phyloP scores from a whole-genome alignment of 306 rosid genomes.

The Trifolium repens region DNA sequence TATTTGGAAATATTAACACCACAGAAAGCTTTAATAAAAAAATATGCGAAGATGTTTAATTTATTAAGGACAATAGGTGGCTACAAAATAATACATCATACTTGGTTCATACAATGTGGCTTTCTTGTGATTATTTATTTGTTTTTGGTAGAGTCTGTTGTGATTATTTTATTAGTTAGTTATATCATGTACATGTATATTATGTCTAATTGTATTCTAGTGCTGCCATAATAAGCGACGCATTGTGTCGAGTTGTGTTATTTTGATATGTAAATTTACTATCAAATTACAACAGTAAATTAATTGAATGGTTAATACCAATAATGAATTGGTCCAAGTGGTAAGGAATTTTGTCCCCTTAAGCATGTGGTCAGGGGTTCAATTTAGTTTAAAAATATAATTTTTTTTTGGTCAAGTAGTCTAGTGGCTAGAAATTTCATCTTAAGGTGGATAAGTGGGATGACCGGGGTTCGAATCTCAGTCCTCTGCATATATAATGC shows the following conservation, averaged over 20 bases:
- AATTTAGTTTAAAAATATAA: no score
- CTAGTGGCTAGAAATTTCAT: no score
- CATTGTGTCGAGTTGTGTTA: not conserved
- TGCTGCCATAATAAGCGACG: not conserved
- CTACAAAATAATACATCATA: constrained; percentile 35
- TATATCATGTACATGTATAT: not conserved
- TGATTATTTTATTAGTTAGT: not conserved
- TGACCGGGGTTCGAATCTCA: no score
- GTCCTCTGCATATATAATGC: no score
- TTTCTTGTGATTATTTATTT: constrained; percentile 2
- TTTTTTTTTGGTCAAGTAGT: no score
- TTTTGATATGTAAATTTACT: no score
- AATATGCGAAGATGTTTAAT: not conserved
- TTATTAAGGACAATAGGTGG: constrained; percentile 12
- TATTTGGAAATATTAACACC: constrained; percentile 36
- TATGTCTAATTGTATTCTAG: not conserved
- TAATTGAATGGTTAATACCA: not conserved
- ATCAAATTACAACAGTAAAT: no score
- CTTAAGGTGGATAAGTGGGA: no score
- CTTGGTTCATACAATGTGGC: constrained; percentile 34
- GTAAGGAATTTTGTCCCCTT: no score
- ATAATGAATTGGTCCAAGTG: no score
- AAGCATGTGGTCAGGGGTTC: no score
- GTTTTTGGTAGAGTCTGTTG: not conserved
- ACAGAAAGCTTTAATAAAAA: constrained; percentile 24